Evolutionary conservation across 2,329 filamentous ascomycete genomes (phyloP).

Genomic region (Sporothrix mexicana): DNA sequence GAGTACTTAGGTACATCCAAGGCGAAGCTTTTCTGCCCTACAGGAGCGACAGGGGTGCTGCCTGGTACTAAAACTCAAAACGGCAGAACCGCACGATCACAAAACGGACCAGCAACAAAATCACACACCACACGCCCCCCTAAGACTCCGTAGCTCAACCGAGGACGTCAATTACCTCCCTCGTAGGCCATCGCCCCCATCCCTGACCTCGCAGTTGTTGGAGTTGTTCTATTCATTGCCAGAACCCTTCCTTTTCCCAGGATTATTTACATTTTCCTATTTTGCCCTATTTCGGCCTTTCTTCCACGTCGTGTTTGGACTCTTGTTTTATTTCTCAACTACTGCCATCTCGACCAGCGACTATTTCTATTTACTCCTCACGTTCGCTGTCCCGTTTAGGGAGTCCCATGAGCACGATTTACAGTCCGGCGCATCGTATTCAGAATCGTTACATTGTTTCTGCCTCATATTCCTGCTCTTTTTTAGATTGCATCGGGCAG

Average conservation of each 20-base stretch:
- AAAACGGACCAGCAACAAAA: not conserved
- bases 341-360: not conserved
- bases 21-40: slow-evolving; percentile 28
- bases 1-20: not conserved
- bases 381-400: not conserved
- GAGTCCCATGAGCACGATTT: not conserved
- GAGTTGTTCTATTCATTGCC: not conserved
- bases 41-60: slow-evolving; percentile 7
- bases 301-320: not conserved
- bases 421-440: not conserved
- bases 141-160: too few species aligned
- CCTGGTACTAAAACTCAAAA: not conserved
- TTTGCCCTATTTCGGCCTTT: not conserved
- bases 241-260: not conserved
- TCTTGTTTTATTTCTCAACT: not conserved
- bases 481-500: not conserved
- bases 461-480: not conserved
- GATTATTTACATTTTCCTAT: slow-evolving; percentile 3
- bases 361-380: slow-evolving; percentile 2
- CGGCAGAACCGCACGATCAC: not conserved
- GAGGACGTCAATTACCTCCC: too few species aligned
- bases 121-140: not conserved
- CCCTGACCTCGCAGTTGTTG: not conserved
- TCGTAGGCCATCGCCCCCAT: not conserved
- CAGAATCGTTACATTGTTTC: not conserved